Conservation (phyloP, 2,329 filamentous ascomycete species). For the Ophiobolus disseminans region DNA sequence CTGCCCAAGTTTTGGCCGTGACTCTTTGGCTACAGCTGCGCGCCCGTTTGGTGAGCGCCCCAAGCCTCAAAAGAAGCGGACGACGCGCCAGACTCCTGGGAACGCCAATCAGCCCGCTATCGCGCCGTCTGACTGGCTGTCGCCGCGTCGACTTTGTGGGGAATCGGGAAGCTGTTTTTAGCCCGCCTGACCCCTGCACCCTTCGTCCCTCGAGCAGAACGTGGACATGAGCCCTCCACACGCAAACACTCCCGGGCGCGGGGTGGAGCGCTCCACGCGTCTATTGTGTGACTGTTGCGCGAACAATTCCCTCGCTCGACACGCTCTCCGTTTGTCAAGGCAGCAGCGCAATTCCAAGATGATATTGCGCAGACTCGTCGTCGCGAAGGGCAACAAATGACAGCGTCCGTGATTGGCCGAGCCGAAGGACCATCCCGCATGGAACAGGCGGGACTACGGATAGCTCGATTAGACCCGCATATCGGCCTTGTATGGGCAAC, state of each 20-base stretch:
- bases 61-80: too few relatives aligned
- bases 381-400: conserved; percentile 16
- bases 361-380: conserved; percentile 19
- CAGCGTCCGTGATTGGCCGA: conserved; percentile 22
- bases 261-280: too few relatives aligned
- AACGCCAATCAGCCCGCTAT: conserved; percentile 19
- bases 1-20: conserved; percentile 24
- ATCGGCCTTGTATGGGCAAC: conserved; percentile 20
- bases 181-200: conserved; percentile 5
- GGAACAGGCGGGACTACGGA: conserved; percentile 21
- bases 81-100: too few relatives aligned
- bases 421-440: conserved; percentile 23
- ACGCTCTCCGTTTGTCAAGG: conserved; percentile 15
- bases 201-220: neutral
- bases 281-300: too few relatives aligned
- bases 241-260: neutral
- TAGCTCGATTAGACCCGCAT: conserved; percentile 19
- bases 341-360: conserved; percentile 16
- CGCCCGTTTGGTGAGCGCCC: conserved; percentile 20
- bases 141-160: conserved; percentile 6
- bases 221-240: conserved; percentile 7
- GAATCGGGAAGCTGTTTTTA: conserved; percentile 14
- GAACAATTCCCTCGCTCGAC: neutral
- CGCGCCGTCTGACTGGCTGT: conserved; percentile 22
- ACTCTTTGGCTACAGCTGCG: conserved; percentile 35